These are phyloP conservation scores for Globisporangium barbulae DNA, from an alignment of 352 stramenopile species.

Conservation along the genomic window DNA sequence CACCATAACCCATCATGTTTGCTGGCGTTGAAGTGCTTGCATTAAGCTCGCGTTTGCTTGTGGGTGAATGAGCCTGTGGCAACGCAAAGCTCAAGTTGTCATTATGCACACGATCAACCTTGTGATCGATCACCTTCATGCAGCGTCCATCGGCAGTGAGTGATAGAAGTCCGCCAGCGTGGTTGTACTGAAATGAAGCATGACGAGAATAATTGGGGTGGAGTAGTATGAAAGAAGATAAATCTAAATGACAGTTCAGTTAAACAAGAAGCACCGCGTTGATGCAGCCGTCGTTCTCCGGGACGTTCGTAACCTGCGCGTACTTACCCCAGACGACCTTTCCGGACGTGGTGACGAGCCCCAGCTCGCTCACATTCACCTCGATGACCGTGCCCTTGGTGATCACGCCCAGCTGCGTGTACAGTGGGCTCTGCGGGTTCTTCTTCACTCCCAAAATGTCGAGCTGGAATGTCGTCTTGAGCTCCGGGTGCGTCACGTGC, in stretches of 20 bases:
- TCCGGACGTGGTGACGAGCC: constrained; percentile 98
- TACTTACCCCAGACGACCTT: constrained; percentile 99
- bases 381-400: constrained; percentile 99
- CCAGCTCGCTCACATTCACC: constrained; percentile 99
- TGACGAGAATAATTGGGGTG: neutral
- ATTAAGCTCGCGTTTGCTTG: no score
- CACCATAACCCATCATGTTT: neutral
- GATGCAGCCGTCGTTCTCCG: constrained; percentile 99
- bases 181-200: neutral
- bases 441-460: constrained; percentile 99
- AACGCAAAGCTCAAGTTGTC: no score
- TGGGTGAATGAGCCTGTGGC: no score
- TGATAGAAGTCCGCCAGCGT: no score
- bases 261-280: constrained; percentile 99
- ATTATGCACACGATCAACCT: no score
- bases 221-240: constrained; percentile 21
- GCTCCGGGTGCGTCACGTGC: constrained; percentile 99
- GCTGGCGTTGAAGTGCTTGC: no score
- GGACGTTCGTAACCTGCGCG: constrained; percentile 99
- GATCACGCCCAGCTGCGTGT: constrained; percentile 98
- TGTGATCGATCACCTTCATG: no score
- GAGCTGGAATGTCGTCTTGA: constrained; percentile 99
- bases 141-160: no score
- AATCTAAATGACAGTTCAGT: constrained; percentile 53
- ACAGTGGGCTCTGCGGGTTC: constrained; percentile 97